A percentile compares a stretch with the other conserved stretches of the same genome.
phyloP scores from a whole-genome alignment of 2,329 filamentous ascomycete species.

The Xylariaceae sp. region DNA sequence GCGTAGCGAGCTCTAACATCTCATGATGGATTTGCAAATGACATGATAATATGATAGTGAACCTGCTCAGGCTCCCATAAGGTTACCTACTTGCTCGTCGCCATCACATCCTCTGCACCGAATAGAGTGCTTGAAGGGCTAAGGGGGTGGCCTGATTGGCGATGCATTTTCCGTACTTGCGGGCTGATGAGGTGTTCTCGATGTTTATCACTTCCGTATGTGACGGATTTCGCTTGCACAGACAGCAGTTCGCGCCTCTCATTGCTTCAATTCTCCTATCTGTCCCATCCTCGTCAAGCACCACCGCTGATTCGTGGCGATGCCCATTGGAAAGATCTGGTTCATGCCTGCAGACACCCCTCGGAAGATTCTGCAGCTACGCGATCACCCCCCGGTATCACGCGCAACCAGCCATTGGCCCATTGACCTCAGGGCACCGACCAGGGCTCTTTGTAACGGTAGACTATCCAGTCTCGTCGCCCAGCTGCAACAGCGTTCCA shows the following conservation, averaged over 20 bases:
- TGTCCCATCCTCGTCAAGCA: not conserved
- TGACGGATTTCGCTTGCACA: not conserved
- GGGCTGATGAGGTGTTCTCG: not conserved
- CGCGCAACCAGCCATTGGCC: not conserved
- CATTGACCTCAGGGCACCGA: not conserved
- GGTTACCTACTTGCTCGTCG: too few relatives aligned
- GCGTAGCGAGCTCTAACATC: not conserved
- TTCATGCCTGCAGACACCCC: conserved; percentile 10
- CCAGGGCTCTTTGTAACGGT: too few relatives aligned
- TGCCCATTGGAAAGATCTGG: conserved; percentile 4
- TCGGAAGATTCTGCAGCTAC: conserved; percentile 13
- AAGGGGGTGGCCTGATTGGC: not conserved
- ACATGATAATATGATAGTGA: too few relatives aligned
- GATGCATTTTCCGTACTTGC: too few relatives aligned
- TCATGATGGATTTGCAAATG: too few relatives aligned
- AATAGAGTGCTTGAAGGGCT: not conserved
- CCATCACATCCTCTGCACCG: not conserved
- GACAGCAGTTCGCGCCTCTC: not conserved
- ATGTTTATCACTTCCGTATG: not conserved
- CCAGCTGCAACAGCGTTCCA: too few relatives aligned
- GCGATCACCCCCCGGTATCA: conserved; percentile 1
- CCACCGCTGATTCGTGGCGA: not conserved
- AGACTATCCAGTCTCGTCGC: too few relatives aligned
- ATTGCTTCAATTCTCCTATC: not conserved
- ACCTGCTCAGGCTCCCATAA: too few relatives aligned